A percentile compares a stretch with the other conserved stretches of the same genome.
These are phyloP conservation scores for Aspergillus tubingensis DNA, from an alignment of 2,329 filamentous ascomycete genomes.

Conservation along the genomic window DNA sequence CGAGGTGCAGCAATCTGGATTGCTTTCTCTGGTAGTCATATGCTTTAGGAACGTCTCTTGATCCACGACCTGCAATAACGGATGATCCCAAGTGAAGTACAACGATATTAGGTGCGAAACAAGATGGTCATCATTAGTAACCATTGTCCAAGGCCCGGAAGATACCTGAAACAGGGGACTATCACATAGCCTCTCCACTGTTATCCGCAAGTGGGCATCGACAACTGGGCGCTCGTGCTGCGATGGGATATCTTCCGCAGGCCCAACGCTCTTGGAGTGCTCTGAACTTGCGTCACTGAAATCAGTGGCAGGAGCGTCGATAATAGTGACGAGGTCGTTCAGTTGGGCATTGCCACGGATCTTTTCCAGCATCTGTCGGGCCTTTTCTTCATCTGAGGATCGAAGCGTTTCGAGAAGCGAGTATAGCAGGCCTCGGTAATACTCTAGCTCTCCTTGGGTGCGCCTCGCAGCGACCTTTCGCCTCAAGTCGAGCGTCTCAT, in stretches of 20 bases:
- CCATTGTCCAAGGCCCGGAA: slow-evolving; percentile 67
- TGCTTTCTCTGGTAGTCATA: slow-evolving; percentile 35
- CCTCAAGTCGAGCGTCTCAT: slow-evolving; percentile 38
- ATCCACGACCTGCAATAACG: slow-evolving; percentile 79
- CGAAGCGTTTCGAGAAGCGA: slow-evolving; percentile 34
- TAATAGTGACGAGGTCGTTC: slow-evolving; percentile 27
- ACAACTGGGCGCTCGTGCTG: slow-evolving; percentile 7
- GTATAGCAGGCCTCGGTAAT: slow-evolving; percentile 35
- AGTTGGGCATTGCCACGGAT: slow-evolving; percentile 32
- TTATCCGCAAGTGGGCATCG: slow-evolving; percentile 31
- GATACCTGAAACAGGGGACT: slow-evolving; percentile 38
- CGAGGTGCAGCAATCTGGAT: slow-evolving; percentile 76
- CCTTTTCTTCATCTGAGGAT: slow-evolving; percentile 24
- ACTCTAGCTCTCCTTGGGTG: slow-evolving; percentile 37
- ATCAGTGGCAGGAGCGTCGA: slow-evolving; percentile 22
- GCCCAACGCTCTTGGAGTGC: slow-evolving; percentile 7
- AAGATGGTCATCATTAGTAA: slow-evolving; percentile 73
- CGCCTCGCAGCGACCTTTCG: slow-evolving; percentile 41
- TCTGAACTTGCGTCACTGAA: slow-evolving; percentile 23
- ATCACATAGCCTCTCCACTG: slow-evolving; percentile 36
- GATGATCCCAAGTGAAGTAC: slow-evolving; percentile 95
- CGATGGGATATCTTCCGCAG: slow-evolving; percentile 11
- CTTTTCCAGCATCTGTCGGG: slow-evolving; percentile 29
- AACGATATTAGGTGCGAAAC: slow-evolving; percentile 83
- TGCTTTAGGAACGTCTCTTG: slow-evolving; percentile 69